phyloP scores from a whole-genome alignment of 306 rosid species.

The Acmispon strigosus region DNA sequence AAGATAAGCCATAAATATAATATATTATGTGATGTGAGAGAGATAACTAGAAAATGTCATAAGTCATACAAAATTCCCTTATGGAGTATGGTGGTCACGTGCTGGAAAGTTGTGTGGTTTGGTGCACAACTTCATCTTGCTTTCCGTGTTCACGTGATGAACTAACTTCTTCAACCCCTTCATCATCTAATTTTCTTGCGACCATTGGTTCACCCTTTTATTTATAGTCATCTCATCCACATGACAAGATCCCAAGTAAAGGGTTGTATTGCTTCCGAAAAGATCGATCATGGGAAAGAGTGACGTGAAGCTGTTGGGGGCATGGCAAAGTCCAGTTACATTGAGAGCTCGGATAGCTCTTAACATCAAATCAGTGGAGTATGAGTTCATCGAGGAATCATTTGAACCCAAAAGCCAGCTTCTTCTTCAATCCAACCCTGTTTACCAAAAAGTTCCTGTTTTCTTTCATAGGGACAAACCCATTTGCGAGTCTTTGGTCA shows the following conservation, averaged over 20 bases:
- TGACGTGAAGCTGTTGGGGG: conserved; percentile 46
- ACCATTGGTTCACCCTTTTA: neutral
- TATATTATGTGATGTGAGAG: too few relatives aligned
- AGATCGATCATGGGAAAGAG: conserved; percentile 9
- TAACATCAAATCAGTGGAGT: conserved; percentile 36
- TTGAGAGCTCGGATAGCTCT: conserved; percentile 39
- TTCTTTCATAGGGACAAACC: conserved; percentile 45
- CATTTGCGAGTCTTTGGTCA: conserved; percentile 45
- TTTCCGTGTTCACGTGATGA: neutral
- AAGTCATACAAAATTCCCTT: too few relatives aligned
- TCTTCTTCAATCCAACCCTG: conserved; percentile 52
- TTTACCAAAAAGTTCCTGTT: conserved; percentile 53
- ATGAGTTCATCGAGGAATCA: conserved; percentile 33
- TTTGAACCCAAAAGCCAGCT: conserved; percentile 39
- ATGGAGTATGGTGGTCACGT: too few relatives aligned
- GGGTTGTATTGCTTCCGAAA: neutral
- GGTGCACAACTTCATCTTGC: too few relatives aligned
- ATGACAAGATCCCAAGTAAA: neutral
- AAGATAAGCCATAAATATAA: too few relatives aligned
- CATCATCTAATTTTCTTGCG: neutral
- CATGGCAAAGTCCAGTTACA: conserved; percentile 47
- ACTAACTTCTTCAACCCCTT: neutral
- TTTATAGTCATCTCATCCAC: neutral
- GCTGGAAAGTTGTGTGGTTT: too few relatives aligned
- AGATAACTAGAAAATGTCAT: too few relatives aligned